A percentile compares a stretch with the other conserved stretches of the same genome.
Evolutionary conservation across 106 monocot genomes (phyloP).

Genomic region (Platanthera zijinensis): DNA sequence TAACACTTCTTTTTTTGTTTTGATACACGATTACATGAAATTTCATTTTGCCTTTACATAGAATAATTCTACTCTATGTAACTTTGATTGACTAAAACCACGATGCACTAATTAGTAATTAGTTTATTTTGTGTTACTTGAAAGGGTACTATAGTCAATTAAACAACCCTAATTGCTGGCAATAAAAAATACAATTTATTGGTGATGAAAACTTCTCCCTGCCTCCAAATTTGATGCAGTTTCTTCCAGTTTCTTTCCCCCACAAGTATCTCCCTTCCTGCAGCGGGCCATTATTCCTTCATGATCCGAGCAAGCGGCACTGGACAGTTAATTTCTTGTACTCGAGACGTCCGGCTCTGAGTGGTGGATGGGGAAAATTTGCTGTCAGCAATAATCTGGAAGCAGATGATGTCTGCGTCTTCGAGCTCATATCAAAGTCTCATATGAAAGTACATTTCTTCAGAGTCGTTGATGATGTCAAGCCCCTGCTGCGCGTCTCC

Average conservation of each 20-base stretch:
- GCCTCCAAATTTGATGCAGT: constrained; percentile 16
- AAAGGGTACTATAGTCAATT: not conserved
- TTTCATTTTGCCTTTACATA: too few species aligned
- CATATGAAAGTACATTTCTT: constrained; percentile 52
- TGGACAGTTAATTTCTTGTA: constrained; percentile 39
- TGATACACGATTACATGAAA: too few species aligned
- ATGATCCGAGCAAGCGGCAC: constrained; percentile 25
- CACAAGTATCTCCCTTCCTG: constrained; percentile 22
- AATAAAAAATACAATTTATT: not conserved
- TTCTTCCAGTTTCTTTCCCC: constrained; percentile 29
- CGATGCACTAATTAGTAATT: too few species aligned
- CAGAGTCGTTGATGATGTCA: constrained; percentile 48
- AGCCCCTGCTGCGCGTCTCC: constrained; percentile 19
- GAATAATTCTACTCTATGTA: too few species aligned
- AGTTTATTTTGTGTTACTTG: not conserved
- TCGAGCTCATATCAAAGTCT: constrained; percentile 33
- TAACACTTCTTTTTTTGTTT: too few species aligned
- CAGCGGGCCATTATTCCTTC: constrained; percentile 22
- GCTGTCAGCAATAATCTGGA: constrained; percentile 42
- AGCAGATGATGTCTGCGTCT: constrained; percentile 43
- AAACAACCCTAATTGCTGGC: not conserved
- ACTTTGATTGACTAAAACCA: too few species aligned
- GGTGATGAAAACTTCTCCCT: not conserved
- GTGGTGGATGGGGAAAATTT: constrained; percentile 56
- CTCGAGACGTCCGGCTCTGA: constrained; percentile 19